Evolutionary conservation across 1,139 yeast genomes (phyloP).

Genomic region (Pichia sp.): DNA sequence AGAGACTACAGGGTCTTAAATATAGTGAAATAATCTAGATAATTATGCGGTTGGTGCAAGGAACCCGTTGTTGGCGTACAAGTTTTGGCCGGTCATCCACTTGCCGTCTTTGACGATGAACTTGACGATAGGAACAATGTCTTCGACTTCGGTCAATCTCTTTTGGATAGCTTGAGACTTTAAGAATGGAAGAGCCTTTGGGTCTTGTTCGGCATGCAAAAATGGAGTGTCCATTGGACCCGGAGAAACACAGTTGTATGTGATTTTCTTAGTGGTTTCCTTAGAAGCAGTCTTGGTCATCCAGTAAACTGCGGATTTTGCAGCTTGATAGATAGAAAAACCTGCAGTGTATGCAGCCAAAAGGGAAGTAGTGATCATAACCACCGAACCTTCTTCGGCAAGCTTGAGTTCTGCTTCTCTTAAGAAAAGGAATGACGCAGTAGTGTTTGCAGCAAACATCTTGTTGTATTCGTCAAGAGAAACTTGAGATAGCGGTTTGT

Average conservation of each 20-base stretch:
- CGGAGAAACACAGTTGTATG: slow-evolving; percentile 62
- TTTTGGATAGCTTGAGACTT: no score
- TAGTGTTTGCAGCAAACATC: slow-evolving; percentile 55
- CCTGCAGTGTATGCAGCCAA: slow-evolving; percentile 63
- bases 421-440: slow-evolving; percentile 59
- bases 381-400: slow-evolving; percentile 52
- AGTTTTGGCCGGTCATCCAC: slow-evolving; percentile 72
- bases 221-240: slow-evolving; percentile 77
- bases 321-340: slow-evolving; percentile 58
- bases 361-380: slow-evolving; percentile 59
- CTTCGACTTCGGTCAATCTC: no score
- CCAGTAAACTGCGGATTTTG: slow-evolving; percentile 60
- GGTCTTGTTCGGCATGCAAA: no score
- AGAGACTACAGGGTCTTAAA: no score
- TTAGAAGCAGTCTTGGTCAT: slow-evolving; percentile 59
- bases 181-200: no score
- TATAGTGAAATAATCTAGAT: no score
- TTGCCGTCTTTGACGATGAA: slow-evolving; percentile 64
- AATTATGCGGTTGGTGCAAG: slow-evolving; percentile 43
- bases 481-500: slow-evolving; percentile 49
- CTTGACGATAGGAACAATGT: slow-evolving; percentile 61
- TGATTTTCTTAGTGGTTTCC: slow-evolving; percentile 49
- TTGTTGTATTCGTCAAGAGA: slow-evolving; percentile 52
- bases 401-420: slow-evolving; percentile 54
- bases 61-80: slow-evolving; percentile 64